These are phyloP conservation scores for Bocquillonia castaneifolia DNA, from an alignment of 441 rosid genomes.

Conservation along the genomic window DNA sequence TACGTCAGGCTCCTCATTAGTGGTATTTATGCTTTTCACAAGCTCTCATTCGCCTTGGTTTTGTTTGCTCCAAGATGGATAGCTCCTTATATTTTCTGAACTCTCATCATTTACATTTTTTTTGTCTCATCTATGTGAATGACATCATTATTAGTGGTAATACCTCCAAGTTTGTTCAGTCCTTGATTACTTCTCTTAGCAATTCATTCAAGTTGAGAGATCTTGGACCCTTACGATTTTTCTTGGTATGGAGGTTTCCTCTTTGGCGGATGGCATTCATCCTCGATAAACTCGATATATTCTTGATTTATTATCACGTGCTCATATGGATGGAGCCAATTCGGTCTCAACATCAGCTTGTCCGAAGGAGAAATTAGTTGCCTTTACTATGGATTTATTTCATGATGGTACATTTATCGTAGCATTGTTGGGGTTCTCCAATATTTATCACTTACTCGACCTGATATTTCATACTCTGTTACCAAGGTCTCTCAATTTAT, in stretches of 20 bases:
- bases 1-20: neutral
- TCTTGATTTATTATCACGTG: neutral
- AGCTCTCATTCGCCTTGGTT: neutral
- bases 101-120: neutral
- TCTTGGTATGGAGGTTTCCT: neutral
- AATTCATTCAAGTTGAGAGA: neutral
- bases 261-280: neutral
- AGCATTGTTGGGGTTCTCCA: too few species aligned
- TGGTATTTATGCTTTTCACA: neutral
- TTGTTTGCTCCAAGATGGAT: neutral
- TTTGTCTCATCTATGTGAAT: neutral
- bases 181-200: neutral
- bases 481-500: too few species aligned
- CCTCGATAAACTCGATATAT: neutral
- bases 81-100: too few species aligned
- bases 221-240: neutral
- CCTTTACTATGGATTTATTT: too few species aligned
- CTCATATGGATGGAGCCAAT: neutral
- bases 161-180: fast-evolving
- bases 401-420: too few species aligned
- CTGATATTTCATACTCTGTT: too few species aligned
- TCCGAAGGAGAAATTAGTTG: too few species aligned
- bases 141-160: neutral
- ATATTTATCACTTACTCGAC: too few species aligned
- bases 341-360: too few species aligned